A percentile compares a stretch with the other conserved stretches of the same genome.
Evolutionary conservation across 2,329 filamentous ascomycete species (phyloP).

Genomic region (Fusarium chuoi): DNA sequence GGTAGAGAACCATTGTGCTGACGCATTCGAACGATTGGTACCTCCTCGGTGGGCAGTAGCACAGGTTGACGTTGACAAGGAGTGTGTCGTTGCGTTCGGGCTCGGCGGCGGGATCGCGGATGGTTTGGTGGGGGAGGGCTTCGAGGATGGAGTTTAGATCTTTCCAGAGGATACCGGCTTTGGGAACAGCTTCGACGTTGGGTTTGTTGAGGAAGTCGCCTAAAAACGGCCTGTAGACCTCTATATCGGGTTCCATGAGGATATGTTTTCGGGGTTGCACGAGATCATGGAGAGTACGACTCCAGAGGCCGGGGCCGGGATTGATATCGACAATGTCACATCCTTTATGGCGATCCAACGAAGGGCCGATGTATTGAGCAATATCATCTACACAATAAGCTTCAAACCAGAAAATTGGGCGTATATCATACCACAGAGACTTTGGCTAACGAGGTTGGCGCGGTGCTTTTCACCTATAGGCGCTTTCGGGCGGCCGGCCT

Average conservation of each 20-base stretch:
- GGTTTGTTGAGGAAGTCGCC: constrained; percentile 62
- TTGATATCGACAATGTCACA: constrained; percentile 91
- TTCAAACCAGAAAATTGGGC: too few relatives aligned
- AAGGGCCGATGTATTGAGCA: constrained; percentile 73
- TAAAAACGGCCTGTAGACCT: constrained; percentile 70
- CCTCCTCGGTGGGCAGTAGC: constrained; percentile 60
- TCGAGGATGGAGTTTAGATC: constrained; percentile 66
- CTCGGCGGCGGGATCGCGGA: constrained; percentile 49
- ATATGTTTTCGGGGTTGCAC: constrained; percentile 85
- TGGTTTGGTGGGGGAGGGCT: constrained; percentile 65
- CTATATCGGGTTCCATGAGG: constrained; percentile 77
- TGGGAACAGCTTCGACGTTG: constrained; percentile 61
- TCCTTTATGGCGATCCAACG: constrained; percentile 75
- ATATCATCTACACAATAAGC: constrained; percentile 67
- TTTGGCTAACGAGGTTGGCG: constrained; percentile 63
- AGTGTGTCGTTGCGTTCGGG: constrained; percentile 75
- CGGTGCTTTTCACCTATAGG: constrained; percentile 49
- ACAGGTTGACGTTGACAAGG: constrained; percentile 76
- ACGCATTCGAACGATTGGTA: constrained; percentile 67
- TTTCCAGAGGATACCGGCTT: constrained; percentile 68
- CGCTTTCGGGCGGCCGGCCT: constrained; percentile 13
- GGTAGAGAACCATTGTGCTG: constrained; percentile 66
- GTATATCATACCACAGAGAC: constrained; percentile 57
- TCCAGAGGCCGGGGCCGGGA: constrained; percentile 83
- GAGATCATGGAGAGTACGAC: constrained; percentile 76